Evolutionary conservation across 805 yeast species (phyloP).

Genomic region (Scheffersomyces spartinae): DNA sequence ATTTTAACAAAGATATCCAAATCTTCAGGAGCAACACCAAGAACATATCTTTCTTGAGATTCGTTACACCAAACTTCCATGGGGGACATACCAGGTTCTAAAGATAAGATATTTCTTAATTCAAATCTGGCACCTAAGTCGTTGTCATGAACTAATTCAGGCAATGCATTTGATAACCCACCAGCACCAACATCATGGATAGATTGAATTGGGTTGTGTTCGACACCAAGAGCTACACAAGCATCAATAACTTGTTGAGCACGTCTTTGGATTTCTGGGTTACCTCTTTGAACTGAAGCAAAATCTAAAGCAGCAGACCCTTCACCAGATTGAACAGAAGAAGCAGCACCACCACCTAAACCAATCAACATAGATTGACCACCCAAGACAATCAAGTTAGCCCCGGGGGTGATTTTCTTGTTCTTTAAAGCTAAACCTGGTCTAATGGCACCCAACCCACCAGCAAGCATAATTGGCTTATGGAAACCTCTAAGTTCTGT

Average conservation of each 20-base stretch:
- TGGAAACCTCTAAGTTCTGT: slow-evolving; percentile 89
- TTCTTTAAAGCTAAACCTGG: slow-evolving; percentile 87
- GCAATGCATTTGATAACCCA: slow-evolving; percentile 93
- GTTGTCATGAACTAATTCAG: slow-evolving; percentile 95
- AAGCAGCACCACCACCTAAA: slow-evolving; percentile 99
- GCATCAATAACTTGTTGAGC: slow-evolving; percentile 97
- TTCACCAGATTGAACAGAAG: slow-evolving; percentile 91
- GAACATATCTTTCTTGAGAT: slow-evolving; percentile 95
- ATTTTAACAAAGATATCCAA: slow-evolving; percentile 60
- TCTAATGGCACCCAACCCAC: slow-evolving; percentile 96
- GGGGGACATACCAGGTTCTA: slow-evolving; percentile 98
- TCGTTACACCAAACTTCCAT: slow-evolving; percentile 99
- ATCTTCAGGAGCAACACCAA: slow-evolving; percentile 80
- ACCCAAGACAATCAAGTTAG: slow-evolving; percentile 86
- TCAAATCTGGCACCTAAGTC: slow-evolving; percentile 91
- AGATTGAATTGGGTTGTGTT: slow-evolving; percentile 68
- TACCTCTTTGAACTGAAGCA: slow-evolving; percentile 98
- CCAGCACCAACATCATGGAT: slow-evolving; percentile 99
- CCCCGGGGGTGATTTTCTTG: slow-evolving; percentile 81
- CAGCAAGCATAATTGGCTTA: slow-evolving; percentile 98
- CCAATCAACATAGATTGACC: slow-evolving; percentile 98
- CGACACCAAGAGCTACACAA: slow-evolving; percentile 71
- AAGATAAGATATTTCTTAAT: slow-evolving; percentile 75
- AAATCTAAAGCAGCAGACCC: slow-evolving; percentile 94
- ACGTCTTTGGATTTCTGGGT: slow-evolving; percentile 98